A percentile compares a stretch with the other conserved stretches of the same genome.
These are phyloP conservation scores for Chionographis japonica DNA, from an alignment of 106 monocot species.

Conservation along the genomic window DNA sequence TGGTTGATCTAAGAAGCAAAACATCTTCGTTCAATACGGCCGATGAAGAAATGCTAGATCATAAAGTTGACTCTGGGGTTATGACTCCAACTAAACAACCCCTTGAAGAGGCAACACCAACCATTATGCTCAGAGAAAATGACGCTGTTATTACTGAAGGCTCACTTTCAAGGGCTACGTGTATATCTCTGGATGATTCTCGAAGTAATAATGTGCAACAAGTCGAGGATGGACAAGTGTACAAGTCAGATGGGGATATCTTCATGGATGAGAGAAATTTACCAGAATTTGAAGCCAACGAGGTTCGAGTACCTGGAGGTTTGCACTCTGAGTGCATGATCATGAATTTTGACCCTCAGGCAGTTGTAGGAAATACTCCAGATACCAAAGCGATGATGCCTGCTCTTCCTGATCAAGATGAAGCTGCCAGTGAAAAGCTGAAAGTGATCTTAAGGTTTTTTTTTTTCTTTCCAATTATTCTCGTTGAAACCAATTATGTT, in stretches of 20 bases:
- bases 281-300: constrained; percentile 7
- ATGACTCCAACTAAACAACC: constrained; percentile 3
- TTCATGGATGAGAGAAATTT: constrained; percentile 7
- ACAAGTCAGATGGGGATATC: neutral
- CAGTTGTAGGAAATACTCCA: neutral
- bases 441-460: constrained; percentile 65
- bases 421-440: constrained; percentile 40
- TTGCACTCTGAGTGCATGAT: neutral
- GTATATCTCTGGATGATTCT: constrained; percentile 6
- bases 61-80: constrained; percentile 5
- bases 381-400: constrained; percentile 12
- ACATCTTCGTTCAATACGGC: neutral
- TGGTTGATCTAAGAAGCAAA: constrained; percentile 3
- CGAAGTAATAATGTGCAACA: constrained; percentile 3
- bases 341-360: neutral
- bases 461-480: neutral
- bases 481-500: constrained; percentile 4
- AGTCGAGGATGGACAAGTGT: constrained; percentile 5
- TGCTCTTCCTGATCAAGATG: constrained; percentile 19
- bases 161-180: neutral
- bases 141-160: constrained; percentile 9
- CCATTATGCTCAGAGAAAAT: constrained; percentile 7
- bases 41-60: constrained; percentile 34
- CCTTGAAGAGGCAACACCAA: constrained; percentile 4
- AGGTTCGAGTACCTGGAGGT: constrained; percentile 15